phyloP scores from a whole-genome alignment of 2,329 filamentous ascomycete species.

The Aspergillus novofumigatus region DNA sequence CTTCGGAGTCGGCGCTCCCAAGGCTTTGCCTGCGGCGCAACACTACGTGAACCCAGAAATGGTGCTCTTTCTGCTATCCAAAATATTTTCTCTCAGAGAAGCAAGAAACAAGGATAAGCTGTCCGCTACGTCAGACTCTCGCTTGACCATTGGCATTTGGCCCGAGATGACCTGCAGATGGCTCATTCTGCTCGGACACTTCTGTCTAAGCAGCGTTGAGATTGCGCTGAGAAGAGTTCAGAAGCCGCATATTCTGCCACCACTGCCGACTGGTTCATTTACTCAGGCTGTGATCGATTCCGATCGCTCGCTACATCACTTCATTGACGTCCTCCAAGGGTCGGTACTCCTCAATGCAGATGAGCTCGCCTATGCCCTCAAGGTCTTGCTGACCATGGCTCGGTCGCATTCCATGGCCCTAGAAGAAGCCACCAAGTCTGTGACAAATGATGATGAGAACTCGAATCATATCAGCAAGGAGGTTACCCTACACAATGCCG shows the following conservation, averaged over 20 bases:
- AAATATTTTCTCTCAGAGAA: constrained; percentile 33
- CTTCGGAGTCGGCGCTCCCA: constrained; percentile 21
- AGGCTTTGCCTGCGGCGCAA: constrained; percentile 19
- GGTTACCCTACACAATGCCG: not conserved
- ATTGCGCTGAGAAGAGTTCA: constrained; percentile 34
- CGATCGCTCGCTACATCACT: constrained; percentile 36
- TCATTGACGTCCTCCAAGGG: constrained; percentile 35
- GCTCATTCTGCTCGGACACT: constrained; percentile 37
- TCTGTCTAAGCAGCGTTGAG: constrained; percentile 38
- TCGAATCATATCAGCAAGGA: constrained; percentile 2
- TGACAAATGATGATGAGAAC: constrained; percentile 27
- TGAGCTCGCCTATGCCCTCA: constrained; percentile 39
- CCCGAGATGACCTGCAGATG: constrained; percentile 38
- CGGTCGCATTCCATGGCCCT: constrained; percentile 30
- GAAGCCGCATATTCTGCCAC: constrained; percentile 33
- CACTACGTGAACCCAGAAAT: constrained; percentile 35
- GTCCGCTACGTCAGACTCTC: constrained; percentile 23
- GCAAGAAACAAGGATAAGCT: constrained; percentile 18
- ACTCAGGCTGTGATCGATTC: constrained; percentile 36
- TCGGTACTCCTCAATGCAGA: constrained; percentile 32
- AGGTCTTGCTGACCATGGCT: constrained; percentile 37
- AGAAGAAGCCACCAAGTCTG: constrained; percentile 30
- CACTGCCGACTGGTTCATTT: constrained; percentile 37
- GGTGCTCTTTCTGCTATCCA: constrained; percentile 35
- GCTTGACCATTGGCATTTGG: constrained; percentile 32